Evolutionary conservation across 169 alveolate species (phyloP).

Genomic region (Eimeria falciformis): DNA sequence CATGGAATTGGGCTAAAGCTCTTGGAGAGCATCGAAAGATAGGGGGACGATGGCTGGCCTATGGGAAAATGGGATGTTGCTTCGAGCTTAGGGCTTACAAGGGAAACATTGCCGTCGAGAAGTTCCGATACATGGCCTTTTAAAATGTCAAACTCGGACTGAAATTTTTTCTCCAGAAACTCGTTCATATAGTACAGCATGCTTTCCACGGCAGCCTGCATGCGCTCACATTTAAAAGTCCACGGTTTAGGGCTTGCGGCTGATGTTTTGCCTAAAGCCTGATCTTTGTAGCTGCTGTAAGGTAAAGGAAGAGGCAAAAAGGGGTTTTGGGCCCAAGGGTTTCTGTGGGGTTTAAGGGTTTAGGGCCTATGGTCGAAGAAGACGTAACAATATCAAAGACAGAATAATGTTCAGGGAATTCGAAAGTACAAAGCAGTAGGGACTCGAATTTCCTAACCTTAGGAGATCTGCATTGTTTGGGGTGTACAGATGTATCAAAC

Average conservation of each 20-base stretch:
- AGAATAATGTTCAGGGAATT: not conserved
- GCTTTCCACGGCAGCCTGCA: slow-evolving; percentile 4
- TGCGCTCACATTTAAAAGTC: not conserved
- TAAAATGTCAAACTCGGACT: not conserved
- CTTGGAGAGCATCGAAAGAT: no score
- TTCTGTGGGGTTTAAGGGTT: not conserved
- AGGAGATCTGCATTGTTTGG: not conserved
- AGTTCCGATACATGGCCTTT: not conserved
- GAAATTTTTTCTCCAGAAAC: not conserved
- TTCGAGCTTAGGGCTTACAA: not conserved
- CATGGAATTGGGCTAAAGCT: no score
- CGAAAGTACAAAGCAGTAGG: not conserved
- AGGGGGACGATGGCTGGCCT: not conserved
- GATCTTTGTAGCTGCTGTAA: not conserved
- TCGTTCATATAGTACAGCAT: slow-evolving; percentile 24
- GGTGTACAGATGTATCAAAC: not conserved
- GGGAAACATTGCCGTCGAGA: not conserved
- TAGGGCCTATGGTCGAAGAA: not conserved
- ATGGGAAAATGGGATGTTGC: not conserved
- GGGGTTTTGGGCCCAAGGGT: not conserved
- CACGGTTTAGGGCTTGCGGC: not conserved
- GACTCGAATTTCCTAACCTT: not conserved
- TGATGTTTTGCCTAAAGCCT: not conserved
- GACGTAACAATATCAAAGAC: not conserved
- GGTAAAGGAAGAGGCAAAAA: not conserved